phyloP scores from a whole-genome alignment of 1,139 yeast genomes.

The Geotrichum aggregatum region DNA sequence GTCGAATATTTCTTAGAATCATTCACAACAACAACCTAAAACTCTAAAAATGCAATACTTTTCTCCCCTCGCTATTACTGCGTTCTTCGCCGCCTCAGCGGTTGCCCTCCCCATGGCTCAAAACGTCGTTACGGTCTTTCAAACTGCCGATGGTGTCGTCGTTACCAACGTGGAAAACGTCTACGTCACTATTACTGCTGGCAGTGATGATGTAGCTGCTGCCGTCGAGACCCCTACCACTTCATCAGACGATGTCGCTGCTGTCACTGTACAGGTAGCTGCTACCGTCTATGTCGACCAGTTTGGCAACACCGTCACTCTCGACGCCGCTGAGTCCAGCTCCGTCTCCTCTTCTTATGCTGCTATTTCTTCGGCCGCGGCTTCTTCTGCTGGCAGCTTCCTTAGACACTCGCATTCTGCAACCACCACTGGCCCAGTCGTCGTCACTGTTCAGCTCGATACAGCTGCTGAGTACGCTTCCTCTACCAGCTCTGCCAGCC shows the following conservation, averaged over 20 bases:
- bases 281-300: slow-evolving; percentile 21
- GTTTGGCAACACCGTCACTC: slow-evolving; percentile 15
- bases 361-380: slow-evolving; percentile 8
- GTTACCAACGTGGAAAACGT: slow-evolving; percentile 7
- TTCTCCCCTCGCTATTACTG: slow-evolving; percentile 11
- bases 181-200: slow-evolving; percentile 14
- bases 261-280: slow-evolving; percentile 14
- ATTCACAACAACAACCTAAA: neutral
- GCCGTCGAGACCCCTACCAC: slow-evolving; percentile 3
- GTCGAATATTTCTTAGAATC: neutral
- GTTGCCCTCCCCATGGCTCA: slow-evolving; percentile 9
- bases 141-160: slow-evolving; percentile 11
- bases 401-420: slow-evolving; percentile 17
- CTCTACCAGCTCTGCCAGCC: slow-evolving; percentile 50
- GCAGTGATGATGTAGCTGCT: slow-evolving; percentile 4
- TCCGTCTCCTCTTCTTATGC: slow-evolving; percentile 15
- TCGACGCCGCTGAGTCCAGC: slow-evolving; percentile 16
- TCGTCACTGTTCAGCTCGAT: slow-evolving; percentile 85
- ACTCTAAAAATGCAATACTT: slow-evolving; percentile 10
- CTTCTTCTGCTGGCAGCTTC: neutral
- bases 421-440: slow-evolving; percentile 58
- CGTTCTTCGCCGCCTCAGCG: slow-evolving; percentile 14
- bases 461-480: slow-evolving; percentile 23
- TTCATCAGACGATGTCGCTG: neutral
- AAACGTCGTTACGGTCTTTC: slow-evolving; percentile 8